These are phyloP conservation scores for Coprinellus micaceus DNA, from an alignment of 768 basidiomycete genomes.

Conservation along the genomic window DNA sequence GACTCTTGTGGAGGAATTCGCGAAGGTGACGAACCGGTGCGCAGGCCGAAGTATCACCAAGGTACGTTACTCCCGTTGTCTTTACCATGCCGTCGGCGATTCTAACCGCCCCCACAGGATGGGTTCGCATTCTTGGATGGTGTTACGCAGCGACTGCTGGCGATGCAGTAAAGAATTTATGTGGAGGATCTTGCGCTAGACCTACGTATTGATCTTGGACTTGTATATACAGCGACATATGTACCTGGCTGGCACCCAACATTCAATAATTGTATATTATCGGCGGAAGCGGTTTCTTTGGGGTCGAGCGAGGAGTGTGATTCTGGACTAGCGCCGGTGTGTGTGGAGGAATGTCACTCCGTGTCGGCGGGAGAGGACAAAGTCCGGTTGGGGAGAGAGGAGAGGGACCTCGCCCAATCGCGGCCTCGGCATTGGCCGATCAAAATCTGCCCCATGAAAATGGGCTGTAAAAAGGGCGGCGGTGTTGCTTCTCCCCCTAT, in stretches of 20 bases:
- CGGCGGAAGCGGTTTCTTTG: not conserved
- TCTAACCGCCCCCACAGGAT: conserved; percentile 41
- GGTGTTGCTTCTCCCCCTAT: conserved; percentile 11
- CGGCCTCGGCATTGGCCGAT: conserved; percentile 14
- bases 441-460: conserved; percentile 25
- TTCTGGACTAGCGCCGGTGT: not conserved
- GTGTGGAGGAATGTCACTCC: not conserved
- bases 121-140: conserved; percentile 68
- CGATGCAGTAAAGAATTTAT: conserved; percentile 32
- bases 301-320: conserved; percentile 7
- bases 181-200: no score
- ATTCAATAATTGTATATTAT: no score
- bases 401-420: not conserved
- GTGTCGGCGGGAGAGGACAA: no score
- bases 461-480: conserved; percentile 5
- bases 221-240: not conserved
- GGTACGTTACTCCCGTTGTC: conserved; percentile 25
- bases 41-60: conserved; percentile 72
- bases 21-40: conserved; percentile 62
- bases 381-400: no score
- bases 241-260: no score
- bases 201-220: conserved; percentile 1
- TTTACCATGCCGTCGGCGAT: conserved; percentile 2
- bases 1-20: conserved; percentile 66
- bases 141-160: conserved; percentile 49